Evolutionary conservation across 495 filamentous ascomycete species (phyloP).

Genomic region (Trichoderma orchidacearum): DNA sequence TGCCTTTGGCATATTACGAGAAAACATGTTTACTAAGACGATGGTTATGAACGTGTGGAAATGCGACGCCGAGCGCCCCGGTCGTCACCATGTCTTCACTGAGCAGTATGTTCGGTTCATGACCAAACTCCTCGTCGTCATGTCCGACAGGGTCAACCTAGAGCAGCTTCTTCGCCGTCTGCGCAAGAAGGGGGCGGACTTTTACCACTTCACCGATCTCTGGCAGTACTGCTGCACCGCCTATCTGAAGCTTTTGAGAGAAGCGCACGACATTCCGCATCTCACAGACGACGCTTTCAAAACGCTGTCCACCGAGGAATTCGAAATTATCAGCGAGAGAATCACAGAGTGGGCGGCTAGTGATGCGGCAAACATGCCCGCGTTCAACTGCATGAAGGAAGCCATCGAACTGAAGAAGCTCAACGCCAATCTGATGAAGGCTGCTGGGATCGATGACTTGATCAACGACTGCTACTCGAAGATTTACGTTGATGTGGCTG

Average conservation of each 20-base stretch:
- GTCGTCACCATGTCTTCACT: slow-evolving; percentile 89
- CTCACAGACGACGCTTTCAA: slow-evolving; percentile 71
- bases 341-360: slow-evolving; percentile 38
- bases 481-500: slow-evolving; percentile 47
- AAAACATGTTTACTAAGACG: slow-evolving; percentile 88
- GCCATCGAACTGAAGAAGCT: slow-evolving; percentile 80
- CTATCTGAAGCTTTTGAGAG: slow-evolving; percentile 66
- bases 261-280: slow-evolving; percentile 47
- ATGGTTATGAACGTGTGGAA: slow-evolving; percentile 94
- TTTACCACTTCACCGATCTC: slow-evolving; percentile 68
- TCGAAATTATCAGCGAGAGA: slow-evolving; percentile 41
- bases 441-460: slow-evolving; percentile 74
- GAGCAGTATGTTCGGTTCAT: slow-evolving; percentile 79
- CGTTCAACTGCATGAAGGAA: slow-evolving; percentile 68
- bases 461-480: slow-evolving; percentile 74
- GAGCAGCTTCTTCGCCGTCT: slow-evolving; percentile 72
- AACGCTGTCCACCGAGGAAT: slow-evolving; percentile 65
- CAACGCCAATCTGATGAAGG: slow-evolving; percentile 75
- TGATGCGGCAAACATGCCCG: slow-evolving; percentile 11
- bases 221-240: slow-evolving; percentile 69
- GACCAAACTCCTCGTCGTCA: slow-evolving; percentile 53
- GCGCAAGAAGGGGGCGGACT: slow-evolving; percentile 69
- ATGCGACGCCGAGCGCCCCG: slow-evolving; percentile 80
- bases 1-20: slow-evolving; percentile 64
- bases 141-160: slow-evolving; percentile 65